These are phyloP conservation scores for Jaltomata sinuosa DNA, from an alignment of 257 asterid species.

Conservation along the genomic window DNA sequence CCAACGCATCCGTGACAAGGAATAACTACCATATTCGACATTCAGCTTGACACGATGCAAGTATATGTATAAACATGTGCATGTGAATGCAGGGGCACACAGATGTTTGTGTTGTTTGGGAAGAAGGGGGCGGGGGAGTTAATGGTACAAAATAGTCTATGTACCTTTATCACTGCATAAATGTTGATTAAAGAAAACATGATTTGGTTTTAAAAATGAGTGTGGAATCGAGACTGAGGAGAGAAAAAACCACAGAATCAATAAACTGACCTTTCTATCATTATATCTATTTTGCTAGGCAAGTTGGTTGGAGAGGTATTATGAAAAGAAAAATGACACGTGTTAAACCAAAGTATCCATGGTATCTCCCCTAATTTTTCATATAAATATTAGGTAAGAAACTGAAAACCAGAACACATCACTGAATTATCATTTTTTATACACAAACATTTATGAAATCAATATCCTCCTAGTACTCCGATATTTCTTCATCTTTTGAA, in stretches of 20 bases:
- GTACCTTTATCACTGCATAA: neutral
- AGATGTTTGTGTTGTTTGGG: neutral
- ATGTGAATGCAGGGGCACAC: neutral
- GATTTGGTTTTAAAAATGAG: neutral
- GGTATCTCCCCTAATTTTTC: neutral
- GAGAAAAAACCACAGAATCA: neutral
- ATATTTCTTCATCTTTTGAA: neutral
- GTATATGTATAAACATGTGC: neutral
- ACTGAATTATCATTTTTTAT: neutral
- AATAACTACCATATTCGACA: neutral
- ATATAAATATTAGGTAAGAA: neutral
- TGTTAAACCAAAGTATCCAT: neutral
- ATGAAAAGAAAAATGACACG: neutral
- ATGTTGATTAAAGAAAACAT: neutral
- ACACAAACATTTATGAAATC: neutral
- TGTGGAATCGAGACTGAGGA: neutral
- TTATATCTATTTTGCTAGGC: neutral
- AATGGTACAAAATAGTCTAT: neutral
- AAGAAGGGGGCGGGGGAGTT: neutral
- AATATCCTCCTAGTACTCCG: neutral
- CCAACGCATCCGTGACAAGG: neutral
- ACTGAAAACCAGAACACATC: neutral
- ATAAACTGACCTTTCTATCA: neutral
- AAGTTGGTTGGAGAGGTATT: neutral
- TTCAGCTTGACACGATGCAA: neutral